phyloP scores from a whole-genome alignment of 2,329 filamentous ascomycete genomes.

The Botryotinia globosa region DNA sequence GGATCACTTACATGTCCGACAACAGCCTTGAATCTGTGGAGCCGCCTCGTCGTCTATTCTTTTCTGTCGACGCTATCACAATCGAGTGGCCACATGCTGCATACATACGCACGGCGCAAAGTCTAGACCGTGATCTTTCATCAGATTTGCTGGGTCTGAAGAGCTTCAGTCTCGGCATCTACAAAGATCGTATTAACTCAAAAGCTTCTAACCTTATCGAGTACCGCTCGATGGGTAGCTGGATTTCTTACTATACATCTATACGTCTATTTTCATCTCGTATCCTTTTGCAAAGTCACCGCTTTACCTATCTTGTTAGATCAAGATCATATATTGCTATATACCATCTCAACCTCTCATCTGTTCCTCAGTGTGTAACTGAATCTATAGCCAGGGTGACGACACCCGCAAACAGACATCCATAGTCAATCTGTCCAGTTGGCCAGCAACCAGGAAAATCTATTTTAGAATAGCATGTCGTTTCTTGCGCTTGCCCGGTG shows the following conservation, averaged over 20 bases:
- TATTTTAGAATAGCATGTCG: not conserved
- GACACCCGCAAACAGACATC: not conserved
- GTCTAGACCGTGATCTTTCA: not conserved
- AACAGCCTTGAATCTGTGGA: conserved; percentile 9
- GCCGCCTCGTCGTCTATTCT: conserved; percentile 4
- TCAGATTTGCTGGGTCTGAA: not conserved
- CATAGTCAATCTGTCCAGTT: not conserved
- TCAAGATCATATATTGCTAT: not conserved
- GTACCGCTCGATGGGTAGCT: not conserved
- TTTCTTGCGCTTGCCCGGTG: no score
- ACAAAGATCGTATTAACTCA: not conserved
- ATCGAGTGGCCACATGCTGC: not conserved
- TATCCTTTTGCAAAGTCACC: not conserved
- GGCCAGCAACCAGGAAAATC: not conserved
- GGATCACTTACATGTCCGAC: not conserved
- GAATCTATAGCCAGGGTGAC: not conserved
- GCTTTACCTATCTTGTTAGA: not conserved
- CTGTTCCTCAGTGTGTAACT: not conserved
- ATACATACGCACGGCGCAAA: not conserved
- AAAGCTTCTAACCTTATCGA: not conserved
- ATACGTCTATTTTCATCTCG: conserved; percentile 1
- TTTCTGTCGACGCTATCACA: not conserved
- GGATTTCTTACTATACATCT: not conserved
- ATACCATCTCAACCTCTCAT: not conserved
- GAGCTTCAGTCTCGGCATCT: not conserved